Base-by-base conservation (phyloP, 177 flowering plant genomes). In the Vitis hybrid region DNA sequence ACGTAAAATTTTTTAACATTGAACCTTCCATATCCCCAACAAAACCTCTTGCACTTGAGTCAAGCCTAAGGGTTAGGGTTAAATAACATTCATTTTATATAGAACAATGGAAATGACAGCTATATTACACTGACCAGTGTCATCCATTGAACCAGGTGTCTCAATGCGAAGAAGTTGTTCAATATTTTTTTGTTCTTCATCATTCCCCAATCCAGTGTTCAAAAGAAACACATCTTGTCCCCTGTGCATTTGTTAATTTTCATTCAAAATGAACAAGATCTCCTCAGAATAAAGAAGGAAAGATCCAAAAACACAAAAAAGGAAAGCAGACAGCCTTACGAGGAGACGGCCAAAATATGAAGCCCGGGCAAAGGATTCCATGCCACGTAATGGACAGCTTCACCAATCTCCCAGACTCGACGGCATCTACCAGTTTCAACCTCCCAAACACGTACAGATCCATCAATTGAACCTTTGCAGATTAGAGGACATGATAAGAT, bases 391-490 rank as follows among this genome's bases (percentile, higher is more conserved):
- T 76, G 82, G 20, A 94, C 86, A 59, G 87, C 71, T 81, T 87
- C 91, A 64, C 85, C 93, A 67, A 92, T 26, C 31, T 85, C 87
- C 95, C 93, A 96, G 15, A 82, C 79, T 79, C 72, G 85, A 62
- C 86, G 79, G 61, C 97, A 92, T 77, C 97, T 85, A 62, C 94
- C 91, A 83, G 93, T 88, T 77, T 85, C 96, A 78, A 96, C 88
- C 76, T 96, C 98, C 99, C 99, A 96, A 64, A 96, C 53, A 53
- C 99, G 95, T 18, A 96, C 91, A 64, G 96, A 86, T 70, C 94
- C 95, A 87, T 94, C 99, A 60, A 31, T 76, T 51, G 98, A 96
- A 76, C 99, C 99, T 96, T 76, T 10, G 55, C 16, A 51, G 31
- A 61, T 11, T 49, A 50, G 2, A 74, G 58, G 55, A 68, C n/a